phyloP scores from a whole-genome alignment of 495 filamentous ascomycete species.

The Xylaria scruposa region DNA sequence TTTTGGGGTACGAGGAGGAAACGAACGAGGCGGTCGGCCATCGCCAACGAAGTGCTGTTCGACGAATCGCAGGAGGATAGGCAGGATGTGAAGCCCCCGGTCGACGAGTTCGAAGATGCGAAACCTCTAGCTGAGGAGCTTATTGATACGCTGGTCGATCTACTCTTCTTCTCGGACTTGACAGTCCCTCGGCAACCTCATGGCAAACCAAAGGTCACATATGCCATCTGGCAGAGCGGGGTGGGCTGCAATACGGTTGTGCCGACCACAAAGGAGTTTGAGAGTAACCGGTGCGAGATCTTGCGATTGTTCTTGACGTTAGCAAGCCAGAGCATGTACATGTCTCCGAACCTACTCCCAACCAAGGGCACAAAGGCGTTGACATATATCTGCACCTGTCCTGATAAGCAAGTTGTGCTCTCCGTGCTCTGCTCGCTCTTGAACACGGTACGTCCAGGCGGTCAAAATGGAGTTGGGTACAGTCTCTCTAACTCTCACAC shows the following conservation, averaged over 20 bases:
- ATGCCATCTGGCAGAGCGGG: slow-evolving; percentile 97
- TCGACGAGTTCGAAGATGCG: slow-evolving; percentile 75
- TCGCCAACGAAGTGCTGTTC: slow-evolving; percentile 78
- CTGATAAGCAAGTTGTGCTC: slow-evolving; percentile 90
- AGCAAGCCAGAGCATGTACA: slow-evolving; percentile 90
- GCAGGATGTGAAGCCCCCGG: slow-evolving; percentile 56
- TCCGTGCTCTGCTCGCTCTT: slow-evolving; percentile 89
- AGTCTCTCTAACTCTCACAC: slow-evolving; percentile 33
- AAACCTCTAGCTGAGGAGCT: slow-evolving; percentile 93
- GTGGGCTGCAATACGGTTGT: slow-evolving; percentile 93
- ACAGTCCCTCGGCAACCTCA: slow-evolving; percentile 72
- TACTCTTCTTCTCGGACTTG: slow-evolving; percentile 91
- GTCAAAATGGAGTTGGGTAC: background rate
- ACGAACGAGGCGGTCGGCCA: slow-evolving; percentile 57
- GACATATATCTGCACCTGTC: slow-evolving; percentile 83
- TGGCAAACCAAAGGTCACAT: slow-evolving; percentile 81
- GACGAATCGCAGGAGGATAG: slow-evolving; percentile 69
- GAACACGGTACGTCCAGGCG: slow-evolving; percentile 77
- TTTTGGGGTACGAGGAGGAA: slow-evolving; percentile 85
- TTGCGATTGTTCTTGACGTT: slow-evolving; percentile 85
- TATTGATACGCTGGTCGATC: slow-evolving; percentile 86
- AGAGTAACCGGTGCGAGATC: slow-evolving; percentile 91
- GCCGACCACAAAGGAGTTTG: slow-evolving; percentile 85
- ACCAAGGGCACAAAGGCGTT: slow-evolving; percentile 85
- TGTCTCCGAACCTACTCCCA: slow-evolving; percentile 81